Conservation (phyloP, 352 stramenopile genomes). For the Pythium plurisporium region DNA sequence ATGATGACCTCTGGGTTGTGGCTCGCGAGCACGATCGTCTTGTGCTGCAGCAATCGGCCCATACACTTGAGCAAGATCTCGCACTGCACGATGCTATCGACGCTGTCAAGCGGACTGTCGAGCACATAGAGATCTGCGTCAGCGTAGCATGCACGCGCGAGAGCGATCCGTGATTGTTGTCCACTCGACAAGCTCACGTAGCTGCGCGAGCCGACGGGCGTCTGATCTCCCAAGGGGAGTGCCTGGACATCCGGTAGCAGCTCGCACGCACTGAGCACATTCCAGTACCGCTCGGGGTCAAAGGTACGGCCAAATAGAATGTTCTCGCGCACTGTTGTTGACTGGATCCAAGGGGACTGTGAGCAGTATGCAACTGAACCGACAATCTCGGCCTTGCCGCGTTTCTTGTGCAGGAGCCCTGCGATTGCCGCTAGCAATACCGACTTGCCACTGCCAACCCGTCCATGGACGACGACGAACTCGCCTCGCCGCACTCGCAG, state of each 20-base stretch:
- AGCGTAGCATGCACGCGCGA: conserved; percentile 30
- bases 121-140: conserved; percentile 29
- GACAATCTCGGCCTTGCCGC: conserved; percentile 34
- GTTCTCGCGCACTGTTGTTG: conserved; percentile 95
- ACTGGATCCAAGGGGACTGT: conserved; percentile 95
- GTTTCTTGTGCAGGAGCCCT: conserved; percentile 37
- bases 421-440: conserved; percentile 48
- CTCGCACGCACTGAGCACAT: conserved; percentile 53
- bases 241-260: conserved; percentile 27
- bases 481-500: conserved; percentile 39
- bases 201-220: conserved; percentile 24
- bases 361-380: conserved; percentile 75
- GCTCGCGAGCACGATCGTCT: conserved; percentile 84
- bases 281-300: conserved; percentile 57
- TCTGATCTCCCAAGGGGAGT: conserved; percentile 26
- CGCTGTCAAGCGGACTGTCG: conserved; percentile 25
- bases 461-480: conserved; percentile 54
- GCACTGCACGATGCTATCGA: conserved; percentile 76
- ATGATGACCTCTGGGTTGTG: conserved; percentile 73
- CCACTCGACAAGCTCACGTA: conserved; percentile 31
- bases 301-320: conserved; percentile 92
- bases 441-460: conserved; percentile 62
- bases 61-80: conserved; percentile 67
- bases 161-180: conserved; percentile 26
- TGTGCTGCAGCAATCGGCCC: conserved; percentile 22